phyloP scores from a whole-genome alignment of 2,329 filamentous ascomycete species.

The Clarireedia paspali region DNA sequence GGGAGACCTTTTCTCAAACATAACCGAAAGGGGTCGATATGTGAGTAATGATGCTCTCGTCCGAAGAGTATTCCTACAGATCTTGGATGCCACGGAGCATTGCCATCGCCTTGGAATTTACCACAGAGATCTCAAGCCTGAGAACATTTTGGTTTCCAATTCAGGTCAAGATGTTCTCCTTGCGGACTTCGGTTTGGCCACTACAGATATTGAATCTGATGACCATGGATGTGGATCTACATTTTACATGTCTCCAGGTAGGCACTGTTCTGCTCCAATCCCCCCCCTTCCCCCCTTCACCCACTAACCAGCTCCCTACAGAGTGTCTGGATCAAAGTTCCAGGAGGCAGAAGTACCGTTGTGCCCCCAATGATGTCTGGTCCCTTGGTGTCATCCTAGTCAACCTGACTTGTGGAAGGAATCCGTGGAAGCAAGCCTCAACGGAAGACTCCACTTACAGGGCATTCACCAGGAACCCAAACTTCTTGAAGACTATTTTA shows the following conservation, averaged over 20 bases:
- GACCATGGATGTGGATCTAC: conserved; percentile 98
- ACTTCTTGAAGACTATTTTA: conserved; percentile 87
- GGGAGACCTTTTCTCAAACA: conserved; percentile 94
- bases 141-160: conserved; percentile 93
- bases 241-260: conserved; percentile 99
- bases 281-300: conserved; percentile 13
- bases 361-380: conserved; percentile 95
- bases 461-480: conserved; percentile 75
- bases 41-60: conserved; percentile 85
- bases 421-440: conserved; percentile 97
- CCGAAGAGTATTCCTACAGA: conserved; percentile 84
- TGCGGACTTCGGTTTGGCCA: conserved; percentile 95
- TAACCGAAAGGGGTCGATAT: conserved; percentile 90
- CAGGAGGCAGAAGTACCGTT: conserved; percentile 73
- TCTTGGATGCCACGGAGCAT: conserved; percentile 91
- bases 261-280: conserved; percentile 28
- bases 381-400: conserved; percentile 96
- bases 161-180: conserved; percentile 86
- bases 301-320: conserved; percentile 34
- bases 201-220: conserved; percentile 71
- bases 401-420: conserved; percentile 94
- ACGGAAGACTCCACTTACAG: conserved; percentile 91
- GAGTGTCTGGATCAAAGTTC: conserved; percentile 81
- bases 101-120: conserved; percentile 93
- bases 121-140: conserved; percentile 94